Evolutionary conservation across 2,329 filamentous ascomycete genomes (phyloP).

Genomic region (Plenodomus tracheiphilus): DNA sequence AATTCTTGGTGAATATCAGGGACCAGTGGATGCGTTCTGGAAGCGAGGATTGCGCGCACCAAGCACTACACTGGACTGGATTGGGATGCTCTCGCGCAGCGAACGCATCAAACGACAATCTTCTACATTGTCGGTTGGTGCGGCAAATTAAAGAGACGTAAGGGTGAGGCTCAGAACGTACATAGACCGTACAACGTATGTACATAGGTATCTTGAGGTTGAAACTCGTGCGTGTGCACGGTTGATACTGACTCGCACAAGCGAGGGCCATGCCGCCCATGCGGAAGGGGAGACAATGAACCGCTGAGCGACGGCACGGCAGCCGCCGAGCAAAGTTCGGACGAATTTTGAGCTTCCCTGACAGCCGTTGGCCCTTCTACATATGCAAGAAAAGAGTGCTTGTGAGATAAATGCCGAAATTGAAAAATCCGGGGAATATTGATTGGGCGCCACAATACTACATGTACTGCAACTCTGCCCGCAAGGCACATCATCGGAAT

Average conservation of each 20-base stretch:
- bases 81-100: background rate
- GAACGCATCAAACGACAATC: background rate
- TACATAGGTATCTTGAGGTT: background rate
- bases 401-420: too few species aligned
- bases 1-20: conserved; percentile 9
- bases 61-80: background rate
- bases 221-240: background rate
- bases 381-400: background rate
- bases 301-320: too few species aligned
- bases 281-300: too few species aligned
- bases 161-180: too few species aligned
- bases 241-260: background rate
- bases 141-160: background rate
- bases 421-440: background rate
- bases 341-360: background rate
- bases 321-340: background rate
- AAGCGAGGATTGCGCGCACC: background rate
- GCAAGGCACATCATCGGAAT: background rate
- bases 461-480: background rate
- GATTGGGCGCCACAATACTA: background rate
- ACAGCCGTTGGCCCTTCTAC: background rate
- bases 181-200: too few species aligned
- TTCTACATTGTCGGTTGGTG: background rate
- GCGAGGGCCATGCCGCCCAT: background rate
- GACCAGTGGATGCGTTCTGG: conserved; percentile 1